Conservation (phyloP, 805 yeast species). For the Sugiyamaella floridensis region DNA sequence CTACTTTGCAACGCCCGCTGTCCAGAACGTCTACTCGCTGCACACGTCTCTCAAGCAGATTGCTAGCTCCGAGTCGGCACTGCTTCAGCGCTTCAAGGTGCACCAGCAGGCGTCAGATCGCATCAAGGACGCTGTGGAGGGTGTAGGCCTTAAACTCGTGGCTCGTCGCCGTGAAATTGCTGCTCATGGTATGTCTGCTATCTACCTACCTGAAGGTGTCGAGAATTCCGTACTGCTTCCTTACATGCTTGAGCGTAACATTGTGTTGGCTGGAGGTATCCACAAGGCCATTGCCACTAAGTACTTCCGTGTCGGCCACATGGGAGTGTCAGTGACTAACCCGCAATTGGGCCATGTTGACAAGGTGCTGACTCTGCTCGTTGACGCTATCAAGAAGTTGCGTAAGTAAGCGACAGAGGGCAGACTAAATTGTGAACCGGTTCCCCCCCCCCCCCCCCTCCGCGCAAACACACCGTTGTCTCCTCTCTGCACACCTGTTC, state of each 20-base stretch:
- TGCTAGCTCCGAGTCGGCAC: constrained; percentile 34
- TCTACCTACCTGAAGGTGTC: constrained; percentile 71
- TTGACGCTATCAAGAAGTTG: constrained; percentile 27
- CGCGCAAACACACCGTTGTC: no score
- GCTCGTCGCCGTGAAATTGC: constrained; percentile 52
- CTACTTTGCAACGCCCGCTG: constrained; percentile 96
- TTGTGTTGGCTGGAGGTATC: constrained; percentile 84
- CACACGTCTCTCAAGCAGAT: constrained; percentile 70
- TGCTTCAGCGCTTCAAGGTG: constrained; percentile 55
- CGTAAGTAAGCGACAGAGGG: neutral
- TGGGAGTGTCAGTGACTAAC: constrained; percentile 76
- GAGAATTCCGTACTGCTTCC: constrained; percentile 61
- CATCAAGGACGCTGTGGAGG: constrained; percentile 53
- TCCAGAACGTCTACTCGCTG: constrained; percentile 76
- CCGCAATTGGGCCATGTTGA: constrained; percentile 49
- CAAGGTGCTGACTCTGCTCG: constrained; percentile 41
- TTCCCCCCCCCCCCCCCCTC: no score
- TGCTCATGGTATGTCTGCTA: constrained; percentile 86
- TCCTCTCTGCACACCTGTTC: no score
- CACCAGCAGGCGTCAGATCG: constrained; percentile 57
- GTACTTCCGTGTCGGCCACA: constrained; percentile 92
- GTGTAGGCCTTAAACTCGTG: constrained; percentile 62
- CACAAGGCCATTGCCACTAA: constrained; percentile 71
- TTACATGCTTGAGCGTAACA: constrained; percentile 52
- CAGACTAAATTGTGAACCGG: no score